These are phyloP conservation scores for Fagopyrum tataricum DNA, from an alignment of 148 eudicot species.

Conservation along the genomic window DNA sequence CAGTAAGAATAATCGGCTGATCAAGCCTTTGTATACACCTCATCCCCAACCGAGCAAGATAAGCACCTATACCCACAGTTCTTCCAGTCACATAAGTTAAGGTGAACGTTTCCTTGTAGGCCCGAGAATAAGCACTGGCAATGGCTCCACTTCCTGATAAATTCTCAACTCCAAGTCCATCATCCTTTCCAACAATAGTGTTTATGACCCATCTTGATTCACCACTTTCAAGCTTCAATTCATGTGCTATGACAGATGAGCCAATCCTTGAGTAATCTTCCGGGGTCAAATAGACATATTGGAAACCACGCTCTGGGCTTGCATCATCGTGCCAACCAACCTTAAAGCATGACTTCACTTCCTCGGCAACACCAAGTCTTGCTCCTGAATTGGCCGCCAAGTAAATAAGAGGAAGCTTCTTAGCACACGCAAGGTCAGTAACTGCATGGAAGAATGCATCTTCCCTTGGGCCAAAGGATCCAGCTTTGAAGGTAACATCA, in stretches of 20 bases:
- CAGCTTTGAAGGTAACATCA: constrained; percentile 88
- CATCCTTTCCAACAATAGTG: constrained; percentile 92
- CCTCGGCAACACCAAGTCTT: constrained; percentile 93
- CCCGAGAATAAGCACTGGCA: constrained; percentile 91
- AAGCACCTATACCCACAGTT: constrained; percentile 97
- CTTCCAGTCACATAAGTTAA: constrained; percentile 92
- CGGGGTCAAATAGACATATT: constrained; percentile 78
- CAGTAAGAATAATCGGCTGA: constrained; percentile 93
- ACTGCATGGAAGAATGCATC: constrained; percentile 95
- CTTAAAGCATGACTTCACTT: constrained; percentile 89
- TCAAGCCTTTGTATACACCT: constrained; percentile 97
- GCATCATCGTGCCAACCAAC: constrained; percentile 92
- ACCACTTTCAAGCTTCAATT: constrained; percentile 58
- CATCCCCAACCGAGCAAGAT: constrained; percentile 98
- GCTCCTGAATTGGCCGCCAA: constrained; percentile 98
- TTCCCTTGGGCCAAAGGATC: constrained; percentile 92
- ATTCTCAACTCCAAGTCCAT: constrained; percentile 93
- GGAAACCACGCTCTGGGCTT: constrained; percentile 81
- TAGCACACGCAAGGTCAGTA: constrained; percentile 79
- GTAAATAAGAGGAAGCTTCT: constrained; percentile 85
- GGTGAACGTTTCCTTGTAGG: constrained; percentile 90
- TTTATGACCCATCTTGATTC: constrained; percentile 84
- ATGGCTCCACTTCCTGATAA: constrained; percentile 98
- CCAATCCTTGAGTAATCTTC: constrained; percentile 59
- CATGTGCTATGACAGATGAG: constrained; percentile 82